Evolutionary conservation across 2,329 filamentous ascomycete genomes (phyloP).

Genomic region (Colletotrichum sp.): DNA sequence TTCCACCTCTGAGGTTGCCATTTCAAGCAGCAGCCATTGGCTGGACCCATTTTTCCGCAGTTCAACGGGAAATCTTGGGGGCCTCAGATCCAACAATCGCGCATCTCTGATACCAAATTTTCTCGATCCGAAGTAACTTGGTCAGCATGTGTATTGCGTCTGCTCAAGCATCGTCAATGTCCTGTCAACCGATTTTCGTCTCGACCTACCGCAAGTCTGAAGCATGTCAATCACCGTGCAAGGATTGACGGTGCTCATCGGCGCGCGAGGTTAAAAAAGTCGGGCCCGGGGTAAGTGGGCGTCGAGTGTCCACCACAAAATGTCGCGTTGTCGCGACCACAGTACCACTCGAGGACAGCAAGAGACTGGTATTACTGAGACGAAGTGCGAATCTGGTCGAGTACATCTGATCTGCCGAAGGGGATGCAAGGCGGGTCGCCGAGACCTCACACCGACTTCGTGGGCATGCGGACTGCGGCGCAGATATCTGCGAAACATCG

Average conservation of each 20-base stretch:
- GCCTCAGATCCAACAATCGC: not conserved
- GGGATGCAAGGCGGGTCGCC: not conserved
- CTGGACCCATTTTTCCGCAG: not conserved
- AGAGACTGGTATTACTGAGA: not conserved
- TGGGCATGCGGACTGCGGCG: not conserved
- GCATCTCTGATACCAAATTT: not conserved
- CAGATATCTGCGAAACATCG: not conserved
- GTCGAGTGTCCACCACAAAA: slow-evolving; percentile 18
- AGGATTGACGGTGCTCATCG: slow-evolving; percentile 21
- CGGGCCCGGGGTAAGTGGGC: slow-evolving; percentile 18
- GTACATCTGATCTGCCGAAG: not conserved
- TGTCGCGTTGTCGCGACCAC: slow-evolving; percentile 7
- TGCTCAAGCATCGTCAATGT: not conserved
- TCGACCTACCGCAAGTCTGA: slow-evolving; percentile 11
- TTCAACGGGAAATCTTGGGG: not conserved
- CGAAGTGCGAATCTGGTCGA: not conserved
- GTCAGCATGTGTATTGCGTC: not conserved
- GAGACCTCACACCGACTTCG: not conserved
- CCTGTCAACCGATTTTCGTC: slow-evolving; percentile 9
- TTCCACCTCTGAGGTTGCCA: not conserved
- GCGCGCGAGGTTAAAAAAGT: slow-evolving; percentile 17
- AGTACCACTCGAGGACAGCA: not conserved
- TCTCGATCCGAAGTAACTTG: not conserved
- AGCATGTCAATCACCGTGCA: slow-evolving; percentile 5
- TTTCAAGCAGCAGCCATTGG: not conserved